Evolutionary conservation across 148 eudicot genomes (phyloP), one percentile per base, ranked within the genome.

Genomic region (Cornus florida): DNA sequence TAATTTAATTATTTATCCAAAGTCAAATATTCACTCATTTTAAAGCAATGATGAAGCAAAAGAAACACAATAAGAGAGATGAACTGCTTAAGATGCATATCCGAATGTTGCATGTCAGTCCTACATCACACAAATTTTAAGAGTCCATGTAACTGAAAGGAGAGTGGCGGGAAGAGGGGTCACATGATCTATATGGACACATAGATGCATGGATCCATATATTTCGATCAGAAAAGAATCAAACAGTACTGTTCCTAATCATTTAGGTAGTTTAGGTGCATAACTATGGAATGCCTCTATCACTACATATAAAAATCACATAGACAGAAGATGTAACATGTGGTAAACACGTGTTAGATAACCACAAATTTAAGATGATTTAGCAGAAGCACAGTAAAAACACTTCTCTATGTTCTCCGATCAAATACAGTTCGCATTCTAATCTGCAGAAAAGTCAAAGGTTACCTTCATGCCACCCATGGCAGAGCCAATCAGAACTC

Each of bases 391-490:
- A 70, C 68, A 22, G 33, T 76, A 53, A 59, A 77, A 77, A 50
- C 32, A 14, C 53, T 33, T 57, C n/a, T 39, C 73, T 50, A 12
- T 32, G 32, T 41, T 69, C 66, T 46, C 11, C 19, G 16, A 66
- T 69, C 53, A 56, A 10, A 19, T 38, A 28, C 4, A n/a, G 69
- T 69, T 77, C 67, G 46, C 67, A 31, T 69, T 67, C 24, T 46
- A 28, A 48, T 56, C 33, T 53, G 41, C 53, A 56, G 71, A 64
- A 70, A 68, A 70, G 50, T 14, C 12, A 71, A 75, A 2, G 38
- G 22, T 46, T 85, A 95, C 98, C 97, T 93, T 92, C 97, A 95
- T 95, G 71, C 98, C 98, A 73, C 98, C 98, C 96, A 95, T 90
- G 69, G 93, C 96, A 67, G 98, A 95, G 67, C 98, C 98, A 85